Base-by-base conservation (phyloP, 1,139 yeast species). In the Nakaseomyces nivariensis region DNA sequence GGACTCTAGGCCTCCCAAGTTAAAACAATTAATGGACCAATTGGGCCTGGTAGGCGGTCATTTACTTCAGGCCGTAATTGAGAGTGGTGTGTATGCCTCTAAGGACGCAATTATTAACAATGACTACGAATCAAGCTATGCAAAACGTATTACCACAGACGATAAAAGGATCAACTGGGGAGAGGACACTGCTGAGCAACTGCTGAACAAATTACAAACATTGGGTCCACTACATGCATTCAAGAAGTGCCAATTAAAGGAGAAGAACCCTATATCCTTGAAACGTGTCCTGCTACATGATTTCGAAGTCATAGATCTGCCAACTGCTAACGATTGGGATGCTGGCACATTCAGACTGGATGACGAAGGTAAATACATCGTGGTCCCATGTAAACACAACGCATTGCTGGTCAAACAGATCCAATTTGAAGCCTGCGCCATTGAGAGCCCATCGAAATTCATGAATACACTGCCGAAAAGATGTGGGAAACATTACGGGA, bases 11-110 rank as follows among this genome's bases (percentile, higher is more conserved):
- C 63, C 65, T 1, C 48, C 50, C 29, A 52, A 55, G 42, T 58
- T 57, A 8, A 58, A 52, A 41, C 50, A 9, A 54, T 62, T 24
- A 41, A 64, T 40, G 86, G 65, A 69, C 1, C 73, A 71, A 50
- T 67, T 88, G 27, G 89, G 87, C 0, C 57, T 53, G 0, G 55
- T 71, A 4, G 96, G 96, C 3, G 86, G 87, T 0, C 62, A 71
- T 0, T 66, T 85, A 36, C 67, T 88, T n/a, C 66, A 66, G 0
- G 53, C 73, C 1, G 78, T 77, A 0, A 56, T 87, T 0, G 34
- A 41, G 34, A 5, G 25, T 9, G 34, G 44, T 1, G 5, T 29
- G 24, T 41, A 41, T 29, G 25, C 24, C 4, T 9, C 10, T 2
- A 25, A 25, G 4, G n/a, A n/a, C 32, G 10, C 31, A 17, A 17